Evolutionary conservation across 352 stramenopile species (phyloP).

Genomic region (Globisporangium iwayamae): DNA sequence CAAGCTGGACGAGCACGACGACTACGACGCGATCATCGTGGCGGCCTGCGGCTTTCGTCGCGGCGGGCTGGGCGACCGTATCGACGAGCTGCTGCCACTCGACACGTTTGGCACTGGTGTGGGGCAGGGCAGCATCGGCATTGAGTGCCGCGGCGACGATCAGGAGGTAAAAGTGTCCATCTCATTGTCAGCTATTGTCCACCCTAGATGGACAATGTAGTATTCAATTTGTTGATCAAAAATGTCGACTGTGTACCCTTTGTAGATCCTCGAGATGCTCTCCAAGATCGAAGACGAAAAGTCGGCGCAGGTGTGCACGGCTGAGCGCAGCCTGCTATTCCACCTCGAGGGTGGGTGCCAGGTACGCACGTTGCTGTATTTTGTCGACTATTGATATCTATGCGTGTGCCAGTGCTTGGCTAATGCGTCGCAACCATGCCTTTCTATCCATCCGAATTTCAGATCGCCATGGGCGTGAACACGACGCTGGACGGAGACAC

Average conservation of each 20-base stretch:
- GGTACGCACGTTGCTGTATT: constrained; percentile 26
- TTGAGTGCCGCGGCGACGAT: constrained; percentile 76
- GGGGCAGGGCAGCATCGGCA: constrained; percentile 82
- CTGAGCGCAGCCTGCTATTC: constrained; percentile 80
- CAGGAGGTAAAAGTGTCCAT: constrained; percentile 29
- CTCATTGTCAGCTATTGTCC: background rate
- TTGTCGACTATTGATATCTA: background rate
- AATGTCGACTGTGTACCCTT: background rate
- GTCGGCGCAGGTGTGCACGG: constrained; percentile 75
- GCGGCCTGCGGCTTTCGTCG: constrained; percentile 80
- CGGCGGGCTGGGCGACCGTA: constrained; percentile 60
- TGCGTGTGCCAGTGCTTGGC: too few relatives aligned
- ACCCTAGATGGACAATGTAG: constrained; percentile 4
- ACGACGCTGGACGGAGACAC: constrained; percentile 56
- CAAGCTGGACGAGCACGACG: constrained; percentile 80
- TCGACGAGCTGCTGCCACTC: constrained; percentile 71
- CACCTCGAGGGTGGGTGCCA: constrained; percentile 84
- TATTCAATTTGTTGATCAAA: background rate
- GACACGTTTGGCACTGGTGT: constrained; percentile 81
- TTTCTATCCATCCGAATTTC: background rate
- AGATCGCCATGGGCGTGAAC: constrained; percentile 85
- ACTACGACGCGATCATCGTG: constrained; percentile 87
- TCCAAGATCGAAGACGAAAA: constrained; percentile 71
- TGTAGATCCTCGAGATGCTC: constrained; percentile 72
- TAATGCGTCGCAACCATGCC: background rate